Evolutionary conservation across 441 rosid species (phyloP).

Genomic region (Flueggea neowawraea): DNA sequence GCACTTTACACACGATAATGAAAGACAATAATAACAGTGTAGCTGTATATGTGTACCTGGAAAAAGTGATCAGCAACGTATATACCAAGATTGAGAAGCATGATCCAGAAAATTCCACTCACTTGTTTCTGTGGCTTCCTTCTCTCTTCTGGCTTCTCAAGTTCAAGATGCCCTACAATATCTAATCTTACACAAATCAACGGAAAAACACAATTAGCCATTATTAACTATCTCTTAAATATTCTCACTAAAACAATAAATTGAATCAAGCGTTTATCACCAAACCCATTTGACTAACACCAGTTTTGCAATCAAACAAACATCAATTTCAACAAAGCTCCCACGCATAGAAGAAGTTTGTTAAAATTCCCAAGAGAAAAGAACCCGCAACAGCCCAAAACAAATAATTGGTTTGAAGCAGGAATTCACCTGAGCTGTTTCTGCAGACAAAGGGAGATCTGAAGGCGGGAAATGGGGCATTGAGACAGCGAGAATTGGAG

Average conservation of each 20-base stretch:
- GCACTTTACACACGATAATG: background rate
- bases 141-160: slow-evolving; percentile 47
- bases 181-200: slow-evolving; percentile 27
- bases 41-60: slow-evolving; percentile 38
- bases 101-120: slow-evolving; percentile 81
- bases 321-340: too few relatives aligned
- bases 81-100: slow-evolving; percentile 79
- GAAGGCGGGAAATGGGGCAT: slow-evolving; percentile 5
- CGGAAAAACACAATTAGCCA: background rate
- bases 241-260: background rate
- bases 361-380: slow-evolving; percentile 14
- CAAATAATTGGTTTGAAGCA: background rate
- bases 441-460: slow-evolving; percentile 21
- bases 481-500: background rate
- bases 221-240: background rate
- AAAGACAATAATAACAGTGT: background rate
- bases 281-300: too few relatives aligned
- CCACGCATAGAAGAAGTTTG: slow-evolving; percentile 12
- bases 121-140: slow-evolving; percentile 50
- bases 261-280: too few relatives aligned
- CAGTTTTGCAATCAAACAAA: too few relatives aligned
- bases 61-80: slow-evolving; percentile 76
- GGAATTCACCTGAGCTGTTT: slow-evolving; percentile 26
- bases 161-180: slow-evolving; percentile 55
- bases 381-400: background rate